phyloP scores from a whole-genome alignment of 441 rosid genomes.

The Pelargonium hybrid region DNA sequence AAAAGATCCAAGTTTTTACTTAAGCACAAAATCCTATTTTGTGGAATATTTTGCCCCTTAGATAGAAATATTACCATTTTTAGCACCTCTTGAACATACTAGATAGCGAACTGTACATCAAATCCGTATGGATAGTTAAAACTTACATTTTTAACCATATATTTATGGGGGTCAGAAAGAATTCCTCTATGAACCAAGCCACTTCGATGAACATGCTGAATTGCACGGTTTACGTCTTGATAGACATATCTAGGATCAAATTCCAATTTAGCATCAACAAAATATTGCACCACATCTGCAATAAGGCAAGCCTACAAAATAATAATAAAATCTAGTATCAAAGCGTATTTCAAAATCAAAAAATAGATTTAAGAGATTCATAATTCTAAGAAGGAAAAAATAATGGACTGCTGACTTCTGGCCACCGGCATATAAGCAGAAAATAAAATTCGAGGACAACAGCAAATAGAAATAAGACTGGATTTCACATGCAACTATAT shows the following conservation, averaged over 20 bases:
- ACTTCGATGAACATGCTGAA: conserved; percentile 90
- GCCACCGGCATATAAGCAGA: neutral
- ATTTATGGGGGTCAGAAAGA: conserved; percentile 73
- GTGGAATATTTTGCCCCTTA: neutral
- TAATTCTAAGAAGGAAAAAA: neutral
- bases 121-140: neutral
- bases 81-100: neutral
- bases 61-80: neutral
- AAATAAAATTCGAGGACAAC: neutral
- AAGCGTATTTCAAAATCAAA: neutral
- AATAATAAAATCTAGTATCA: neutral
- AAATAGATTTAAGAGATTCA: neutral
- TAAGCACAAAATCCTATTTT: neutral
- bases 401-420: neutral
- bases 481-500: neutral
- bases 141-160: conserved; percentile 73
- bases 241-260: conserved; percentile 85
- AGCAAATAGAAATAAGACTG: neutral
- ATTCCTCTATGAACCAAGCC: conserved; percentile 88
- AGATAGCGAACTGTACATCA: neutral
- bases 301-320: conserved; percentile 74
- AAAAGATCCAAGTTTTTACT: neutral
- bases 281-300: conserved; percentile 86
- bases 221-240: conserved; percentile 85
- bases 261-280: conserved; percentile 87